Evolutionary conservation across 129 eudicot species (phyloP).

Genomic region (Artemisia annua): DNA sequence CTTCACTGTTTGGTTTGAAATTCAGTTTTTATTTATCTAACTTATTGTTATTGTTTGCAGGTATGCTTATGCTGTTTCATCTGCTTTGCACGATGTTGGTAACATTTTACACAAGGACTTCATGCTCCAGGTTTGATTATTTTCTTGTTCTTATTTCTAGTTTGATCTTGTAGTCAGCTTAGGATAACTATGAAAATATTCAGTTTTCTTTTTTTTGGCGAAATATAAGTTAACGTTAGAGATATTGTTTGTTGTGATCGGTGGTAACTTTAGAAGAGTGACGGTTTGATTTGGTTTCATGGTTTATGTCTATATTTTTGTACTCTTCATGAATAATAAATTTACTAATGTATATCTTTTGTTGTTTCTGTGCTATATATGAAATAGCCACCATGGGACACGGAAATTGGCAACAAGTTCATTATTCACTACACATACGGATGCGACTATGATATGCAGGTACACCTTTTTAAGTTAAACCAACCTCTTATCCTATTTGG

Average conservation of each 20-base stretch:
- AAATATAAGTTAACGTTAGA: background rate
- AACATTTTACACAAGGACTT: conserved; percentile 91
- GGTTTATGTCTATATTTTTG: background rate
- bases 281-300: background rate
- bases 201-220: background rate
- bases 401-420: conserved; percentile 62
- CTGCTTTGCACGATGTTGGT: conserved; percentile 89
- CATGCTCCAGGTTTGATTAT: conserved; percentile 79
- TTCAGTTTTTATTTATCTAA: background rate
- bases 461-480: conserved; percentile 15
- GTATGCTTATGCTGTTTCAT: conserved; percentile 99
- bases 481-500: background rate
- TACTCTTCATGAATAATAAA: background rate
- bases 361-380: conserved; percentile 4
- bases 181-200: background rate
- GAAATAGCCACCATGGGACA: conserved; percentile 98
- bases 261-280: too few species aligned
- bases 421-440: conserved; percentile 97
- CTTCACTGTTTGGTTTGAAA: background rate
- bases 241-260: background rate
- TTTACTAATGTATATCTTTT: conserved; percentile 10
- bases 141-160: background rate
- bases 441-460: conserved; percentile 95
- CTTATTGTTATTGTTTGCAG: conserved; percentile 36
- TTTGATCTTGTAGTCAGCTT: background rate